phyloP scores from a whole-genome alignment of 1,284 basidiomycete species.

The Bothia castanella region DNA sequence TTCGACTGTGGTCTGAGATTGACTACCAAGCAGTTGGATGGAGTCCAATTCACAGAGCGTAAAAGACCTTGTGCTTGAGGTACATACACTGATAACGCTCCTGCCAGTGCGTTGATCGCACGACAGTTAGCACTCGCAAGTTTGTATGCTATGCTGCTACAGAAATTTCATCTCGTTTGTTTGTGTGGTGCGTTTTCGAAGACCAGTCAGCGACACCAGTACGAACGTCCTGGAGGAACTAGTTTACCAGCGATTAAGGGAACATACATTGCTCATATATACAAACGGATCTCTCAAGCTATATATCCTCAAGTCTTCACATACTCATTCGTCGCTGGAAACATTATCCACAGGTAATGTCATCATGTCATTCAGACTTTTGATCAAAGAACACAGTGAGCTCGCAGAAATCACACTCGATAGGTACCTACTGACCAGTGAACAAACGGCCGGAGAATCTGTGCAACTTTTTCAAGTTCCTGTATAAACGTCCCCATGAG shows the following conservation, averaged over 20 bases:
- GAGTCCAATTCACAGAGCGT: constrained; percentile 6
- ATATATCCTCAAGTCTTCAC: not conserved
- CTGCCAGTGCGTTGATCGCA: constrained; percentile 22
- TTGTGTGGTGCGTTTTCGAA: not conserved
- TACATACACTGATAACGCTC: constrained; percentile 13
- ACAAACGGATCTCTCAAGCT: constrained; percentile 2
- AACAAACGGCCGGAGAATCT: constrained; percentile 70
- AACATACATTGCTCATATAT: not conserved
- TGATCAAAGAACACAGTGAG: constrained; percentile 1
- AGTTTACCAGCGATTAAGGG: not conserved
- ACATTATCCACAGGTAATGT: constrained; percentile 39
- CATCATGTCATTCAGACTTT: constrained; percentile 67
- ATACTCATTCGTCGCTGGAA: constrained; percentile 15
- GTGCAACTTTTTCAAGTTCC: constrained; percentile 51
- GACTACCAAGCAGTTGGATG: constrained; percentile 1
- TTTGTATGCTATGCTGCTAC: constrained; percentile 3
- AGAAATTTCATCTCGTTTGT: not conserved
- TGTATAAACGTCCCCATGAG: constrained; percentile 55
- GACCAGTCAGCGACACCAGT: not conserved
- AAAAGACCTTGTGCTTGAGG: not conserved
- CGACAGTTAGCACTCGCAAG: too few species aligned
- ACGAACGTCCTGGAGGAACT: not conserved
- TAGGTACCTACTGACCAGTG: constrained; percentile 60
- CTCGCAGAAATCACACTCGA: not conserved
- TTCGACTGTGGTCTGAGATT: constrained; percentile 7